These are phyloP conservation scores for Triticum timopheevii DNA, from an alignment of 176 grass and related monocot species.

Conservation along the genomic window DNA sequence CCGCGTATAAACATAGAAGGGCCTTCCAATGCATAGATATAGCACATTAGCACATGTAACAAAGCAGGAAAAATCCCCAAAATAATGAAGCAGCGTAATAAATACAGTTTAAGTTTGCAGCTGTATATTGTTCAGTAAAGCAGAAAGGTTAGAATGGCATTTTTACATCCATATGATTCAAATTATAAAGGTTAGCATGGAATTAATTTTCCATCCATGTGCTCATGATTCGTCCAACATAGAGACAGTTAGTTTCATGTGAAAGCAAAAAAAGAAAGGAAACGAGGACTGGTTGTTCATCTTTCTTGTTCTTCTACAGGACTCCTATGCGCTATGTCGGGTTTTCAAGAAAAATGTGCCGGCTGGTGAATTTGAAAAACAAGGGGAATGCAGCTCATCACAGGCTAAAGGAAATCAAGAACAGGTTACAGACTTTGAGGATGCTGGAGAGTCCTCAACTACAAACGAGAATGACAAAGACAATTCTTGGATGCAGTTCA, in stretches of 20 bases:
- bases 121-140: slow-evolving; percentile 1
- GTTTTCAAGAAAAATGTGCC: slow-evolving; percentile 95
- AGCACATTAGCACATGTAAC: neutral
- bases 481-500: slow-evolving; percentile 98
- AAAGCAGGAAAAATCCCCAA: neutral
- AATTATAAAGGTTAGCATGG: neutral
- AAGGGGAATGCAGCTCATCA: slow-evolving; percentile 64
- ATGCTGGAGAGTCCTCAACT: slow-evolving; percentile 54
- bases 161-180: neutral
- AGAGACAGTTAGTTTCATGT: neutral
- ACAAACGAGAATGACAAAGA: slow-evolving; percentile 82
- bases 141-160: neutral
- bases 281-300: slow-evolving; percentile 11
- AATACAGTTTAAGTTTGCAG: neutral
- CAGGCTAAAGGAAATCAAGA: slow-evolving; percentile 54
- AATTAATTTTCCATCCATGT: neutral
- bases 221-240: neutral
- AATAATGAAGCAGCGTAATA: neutral
- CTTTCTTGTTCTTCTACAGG: slow-evolving; percentile 49
- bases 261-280: neutral
- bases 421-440: slow-evolving; percentile 16
- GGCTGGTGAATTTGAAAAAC: slow-evolving; percentile 51
- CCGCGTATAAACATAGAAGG: neutral
- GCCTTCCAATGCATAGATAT: neutral
- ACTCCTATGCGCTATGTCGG: slow-evolving; percentile 88